Percentiles rank a stretch among this genome's conserved stretches.
Evolutionary conservation across 73 alveolate species (phyloP).

Genomic region (Paramecium tetraurelia): DNA sequence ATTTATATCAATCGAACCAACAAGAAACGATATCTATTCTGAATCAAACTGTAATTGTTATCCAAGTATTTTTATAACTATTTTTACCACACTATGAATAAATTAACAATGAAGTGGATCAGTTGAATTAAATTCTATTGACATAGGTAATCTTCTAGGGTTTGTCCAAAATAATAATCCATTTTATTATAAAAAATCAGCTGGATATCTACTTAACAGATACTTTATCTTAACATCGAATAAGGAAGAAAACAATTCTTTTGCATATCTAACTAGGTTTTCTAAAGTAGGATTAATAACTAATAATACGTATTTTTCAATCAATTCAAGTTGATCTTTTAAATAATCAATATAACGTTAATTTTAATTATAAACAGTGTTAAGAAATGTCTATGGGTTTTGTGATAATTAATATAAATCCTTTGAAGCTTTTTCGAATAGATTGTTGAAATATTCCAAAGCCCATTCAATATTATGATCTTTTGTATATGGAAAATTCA

Average conservation of each 20-base stretch:
- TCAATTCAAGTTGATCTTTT: constrained; percentile 69
- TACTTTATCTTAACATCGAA: constrained; percentile 80
- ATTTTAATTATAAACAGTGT: neutral
- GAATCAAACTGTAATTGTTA: constrained; percentile 52
- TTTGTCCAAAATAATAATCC: constrained; percentile 97
- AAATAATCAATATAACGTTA: neutral
- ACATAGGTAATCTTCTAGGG: constrained; percentile 95
- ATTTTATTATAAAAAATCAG: constrained; percentile 80
- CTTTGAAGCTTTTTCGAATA: constrained; percentile 88
- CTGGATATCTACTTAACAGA: constrained; percentile 91
- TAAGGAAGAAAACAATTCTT: constrained; percentile 62
- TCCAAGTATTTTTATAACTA: constrained; percentile 74
- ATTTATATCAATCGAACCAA: constrained; percentile 68
- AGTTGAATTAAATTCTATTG: constrained; percentile 74
- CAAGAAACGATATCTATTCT: neutral
- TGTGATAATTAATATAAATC: constrained; percentile 75
- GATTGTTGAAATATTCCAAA: constrained; percentile 89
- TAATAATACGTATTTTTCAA: constrained; percentile 72
- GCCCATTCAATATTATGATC: constrained; percentile 99
- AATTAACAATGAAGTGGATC: constrained; percentile 77
- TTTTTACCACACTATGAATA: constrained; percentile 77
- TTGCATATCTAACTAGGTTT: constrained; percentile 75
- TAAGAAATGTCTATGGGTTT: constrained; percentile 59
- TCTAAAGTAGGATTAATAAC: constrained; percentile 65
- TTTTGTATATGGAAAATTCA: constrained; percentile 97